Conservation (phyloP, 129 eudicot species). For the Logfia minima region DNA sequence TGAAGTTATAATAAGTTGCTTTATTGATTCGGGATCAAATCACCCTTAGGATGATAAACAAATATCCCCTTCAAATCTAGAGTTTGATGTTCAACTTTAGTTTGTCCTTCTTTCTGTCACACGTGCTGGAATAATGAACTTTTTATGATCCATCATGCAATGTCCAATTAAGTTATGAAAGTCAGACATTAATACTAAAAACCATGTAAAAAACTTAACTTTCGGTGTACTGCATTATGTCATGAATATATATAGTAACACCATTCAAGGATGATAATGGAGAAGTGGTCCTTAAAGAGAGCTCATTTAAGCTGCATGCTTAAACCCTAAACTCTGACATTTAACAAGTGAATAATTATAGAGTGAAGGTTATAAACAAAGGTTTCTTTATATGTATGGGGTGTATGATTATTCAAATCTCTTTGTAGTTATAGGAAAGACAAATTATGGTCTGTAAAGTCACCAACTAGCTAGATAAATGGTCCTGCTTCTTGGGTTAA, state of each 20-base stretch:
- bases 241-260: slow-evolving; percentile 25
- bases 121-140: slow-evolving; percentile 18
- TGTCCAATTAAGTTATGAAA: slow-evolving; percentile 30
- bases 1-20: slow-evolving; percentile 22
- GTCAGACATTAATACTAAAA: slow-evolving; percentile 18
- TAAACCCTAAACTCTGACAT: slow-evolving; percentile 31
- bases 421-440: slow-evolving; percentile 22
- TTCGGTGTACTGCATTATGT: slow-evolving; percentile 29
- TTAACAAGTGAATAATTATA: slow-evolving; percentile 16
- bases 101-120: slow-evolving; percentile 30
- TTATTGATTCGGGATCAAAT: slow-evolving; percentile 16
- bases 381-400: slow-evolving; percentile 37
- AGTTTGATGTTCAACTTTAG: slow-evolving; percentile 25
- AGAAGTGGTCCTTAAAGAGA: slow-evolving; percentile 38
- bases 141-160: slow-evolving; percentile 2
- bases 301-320: slow-evolving; percentile 28
- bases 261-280: slow-evolving; percentile 31
- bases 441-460: slow-evolving; percentile 33
- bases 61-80: slow-evolving; percentile 13
- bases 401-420: slow-evolving; percentile 41
- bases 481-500: slow-evolving; percentile 44
- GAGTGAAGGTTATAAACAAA: slow-evolving; percentile 18
- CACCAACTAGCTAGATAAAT: slow-evolving; percentile 25
- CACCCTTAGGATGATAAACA: slow-evolving; percentile 18
- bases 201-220: slow-evolving; percentile 18